These are phyloP conservation scores for Coccomyxa sp. DNA, from an alignment of 139 green algal genomes.

Conservation along the genomic window DNA sequence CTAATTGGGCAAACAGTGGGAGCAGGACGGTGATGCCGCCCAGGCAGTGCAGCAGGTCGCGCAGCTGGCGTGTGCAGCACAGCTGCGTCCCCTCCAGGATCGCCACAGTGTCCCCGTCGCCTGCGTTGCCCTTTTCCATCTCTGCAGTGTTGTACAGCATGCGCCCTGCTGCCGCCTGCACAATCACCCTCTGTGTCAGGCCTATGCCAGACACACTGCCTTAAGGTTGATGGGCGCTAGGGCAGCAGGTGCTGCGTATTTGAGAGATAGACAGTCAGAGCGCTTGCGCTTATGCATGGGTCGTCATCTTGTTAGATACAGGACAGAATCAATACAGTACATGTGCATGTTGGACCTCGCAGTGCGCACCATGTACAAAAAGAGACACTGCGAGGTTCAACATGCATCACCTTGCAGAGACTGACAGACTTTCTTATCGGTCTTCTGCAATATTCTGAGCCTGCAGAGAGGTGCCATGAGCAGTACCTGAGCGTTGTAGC, in stretches of 20 bases:
- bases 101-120: constrained; percentile 17
- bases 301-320: too few relatives aligned
- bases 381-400: too few relatives aligned
- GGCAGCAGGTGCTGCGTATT: too few relatives aligned
- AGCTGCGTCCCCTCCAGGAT: constrained; percentile 35
- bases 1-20: constrained; percentile 27
- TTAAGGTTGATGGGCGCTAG: neutral
- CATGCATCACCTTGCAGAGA: too few relatives aligned
- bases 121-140: constrained; percentile 13
- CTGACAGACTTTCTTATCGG: too few relatives aligned
- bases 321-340: too few relatives aligned
- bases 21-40: constrained; percentile 39
- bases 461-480: neutral
- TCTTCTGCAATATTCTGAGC: too few relatives aligned
- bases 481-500: constrained; percentile 32
- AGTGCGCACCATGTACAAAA: too few relatives aligned
- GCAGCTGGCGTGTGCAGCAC: constrained; percentile 36
- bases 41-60: constrained; percentile 48
- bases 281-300: too few relatives aligned
- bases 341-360: too few relatives aligned
- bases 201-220: neutral
- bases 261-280: too few relatives aligned
- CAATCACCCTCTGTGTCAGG: neutral
- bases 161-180: constrained; percentile 25
- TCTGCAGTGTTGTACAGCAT: constrained; percentile 27